Evolutionary conservation across 2,329 filamentous ascomycete genomes (phyloP).

Genomic region (Ophiosphaerella herpotricha): DNA sequence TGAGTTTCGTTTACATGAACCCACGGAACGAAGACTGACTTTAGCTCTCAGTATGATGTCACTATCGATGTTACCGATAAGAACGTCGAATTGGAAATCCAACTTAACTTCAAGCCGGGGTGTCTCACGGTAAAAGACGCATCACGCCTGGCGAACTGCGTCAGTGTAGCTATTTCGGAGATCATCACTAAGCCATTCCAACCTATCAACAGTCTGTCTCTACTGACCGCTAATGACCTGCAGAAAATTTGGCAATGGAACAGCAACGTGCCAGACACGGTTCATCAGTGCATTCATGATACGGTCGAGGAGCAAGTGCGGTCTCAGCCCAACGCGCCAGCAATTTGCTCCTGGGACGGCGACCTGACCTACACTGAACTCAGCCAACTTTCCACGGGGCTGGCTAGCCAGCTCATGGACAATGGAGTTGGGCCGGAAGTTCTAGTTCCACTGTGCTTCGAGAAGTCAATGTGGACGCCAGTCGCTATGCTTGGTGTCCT

Average conservation of each 20-base stretch:
- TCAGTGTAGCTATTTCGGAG: constrained; percentile 17
- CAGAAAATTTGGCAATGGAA: constrained; percentile 19
- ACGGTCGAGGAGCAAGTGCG: constrained; percentile 15
- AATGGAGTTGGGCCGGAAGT: constrained; percentile 2
- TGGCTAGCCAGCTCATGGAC: constrained; percentile 10
- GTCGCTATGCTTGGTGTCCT: constrained; percentile 48
- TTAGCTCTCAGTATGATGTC: too few relatives aligned
- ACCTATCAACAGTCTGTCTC: constrained; percentile 6
- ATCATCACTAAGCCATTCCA: constrained; percentile 8
- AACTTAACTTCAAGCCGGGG: too few relatives aligned
- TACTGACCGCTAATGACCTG: constrained; percentile 8
- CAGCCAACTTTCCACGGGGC: constrained; percentile 3
- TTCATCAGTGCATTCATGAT: constrained; percentile 17
- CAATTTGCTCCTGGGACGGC: constrained; percentile 10
- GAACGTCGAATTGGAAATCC: too few relatives aligned
- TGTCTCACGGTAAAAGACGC: too few relatives aligned
- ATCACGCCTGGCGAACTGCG: too few relatives aligned
- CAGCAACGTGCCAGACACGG: constrained; percentile 9
- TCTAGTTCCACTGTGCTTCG: constrained; percentile 11
- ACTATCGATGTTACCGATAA: too few relatives aligned
- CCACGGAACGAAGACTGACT: too few relatives aligned
- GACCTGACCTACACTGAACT: constrained; percentile 16
- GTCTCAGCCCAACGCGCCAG: constrained; percentile 9
- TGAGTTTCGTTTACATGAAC: too few relatives aligned
- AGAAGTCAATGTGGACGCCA: constrained; percentile 23